Evolutionary conservation across 2,329 filamentous ascomycete genomes (phyloP).

Genomic region (Aspergillus nomiae): DNA sequence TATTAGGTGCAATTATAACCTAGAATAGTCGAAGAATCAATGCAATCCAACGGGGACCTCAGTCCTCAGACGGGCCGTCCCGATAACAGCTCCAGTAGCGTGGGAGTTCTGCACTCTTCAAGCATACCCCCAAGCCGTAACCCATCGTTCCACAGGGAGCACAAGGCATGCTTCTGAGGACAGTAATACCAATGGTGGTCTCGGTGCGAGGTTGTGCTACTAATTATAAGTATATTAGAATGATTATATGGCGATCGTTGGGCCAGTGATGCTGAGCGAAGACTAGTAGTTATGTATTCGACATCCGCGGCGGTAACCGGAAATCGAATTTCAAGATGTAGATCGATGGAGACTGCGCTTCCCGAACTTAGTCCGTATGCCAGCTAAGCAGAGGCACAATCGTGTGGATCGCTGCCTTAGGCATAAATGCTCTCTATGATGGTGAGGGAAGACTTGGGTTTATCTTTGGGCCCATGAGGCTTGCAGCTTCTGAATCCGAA

Average conservation of each 20-base stretch:
- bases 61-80: neutral
- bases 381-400: neutral
- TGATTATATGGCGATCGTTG: neutral
- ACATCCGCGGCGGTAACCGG: neutral
- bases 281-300: neutral
- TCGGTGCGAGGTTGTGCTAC: neutral
- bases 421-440: too few relatives aligned
- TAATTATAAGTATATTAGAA: neutral
- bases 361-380: neutral
- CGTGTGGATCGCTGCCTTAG: neutral
- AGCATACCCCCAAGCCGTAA: neutral
- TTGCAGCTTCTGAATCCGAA: conserved; percentile 54
- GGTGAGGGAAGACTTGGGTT: neutral
- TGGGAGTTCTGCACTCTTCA: neutral
- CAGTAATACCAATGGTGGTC: neutral
- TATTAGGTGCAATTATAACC: neutral
- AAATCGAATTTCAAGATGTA: neutral
- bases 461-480: conserved; percentile 29
- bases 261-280: neutral
- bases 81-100: neutral
- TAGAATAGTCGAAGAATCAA: neutral
- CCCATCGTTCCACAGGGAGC: neutral
- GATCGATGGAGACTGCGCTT: neutral
- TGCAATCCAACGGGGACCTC: neutral
- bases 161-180: neutral